phyloP scores from a whole-genome alignment of 225 moss, liverwort and hornwort genomes.

The Antitrichia curtipendula region DNA sequence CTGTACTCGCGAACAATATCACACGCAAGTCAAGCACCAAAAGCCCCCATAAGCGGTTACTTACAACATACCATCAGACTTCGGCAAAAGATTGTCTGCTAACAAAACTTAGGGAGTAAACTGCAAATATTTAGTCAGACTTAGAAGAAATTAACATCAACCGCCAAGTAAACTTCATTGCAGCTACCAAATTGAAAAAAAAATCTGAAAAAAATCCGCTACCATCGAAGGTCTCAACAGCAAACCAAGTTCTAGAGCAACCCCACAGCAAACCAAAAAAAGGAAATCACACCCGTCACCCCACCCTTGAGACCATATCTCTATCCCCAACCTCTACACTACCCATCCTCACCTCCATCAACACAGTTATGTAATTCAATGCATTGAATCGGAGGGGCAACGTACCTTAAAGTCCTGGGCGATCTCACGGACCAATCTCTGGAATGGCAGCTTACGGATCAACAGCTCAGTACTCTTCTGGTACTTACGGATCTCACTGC shows the following conservation, averaged over 20 bases:
- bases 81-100: neutral
- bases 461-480: constrained; percentile 43
- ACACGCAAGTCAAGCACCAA: neutral
- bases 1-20: neutral
- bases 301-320: neutral
- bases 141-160: too few species aligned
- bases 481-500: constrained; percentile 46
- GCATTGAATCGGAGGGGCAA: neutral
- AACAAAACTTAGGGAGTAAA: neutral
- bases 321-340: neutral
- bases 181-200: neutral
- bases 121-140: too few species aligned
- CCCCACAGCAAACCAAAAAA: neutral
- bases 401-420: neutral
- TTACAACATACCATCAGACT: too few species aligned
- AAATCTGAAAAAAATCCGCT: neutral
- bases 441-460: constrained; percentile 39
- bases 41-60: neutral
- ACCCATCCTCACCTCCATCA: neutral
- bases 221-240: neutral
- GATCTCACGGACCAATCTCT: constrained; percentile 32
- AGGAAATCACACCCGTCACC: neutral
- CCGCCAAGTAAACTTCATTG: too few species aligned
- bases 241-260: neutral
- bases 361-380: neutral